Base-by-base conservation (phyloP, 1,284 basidiomycete species). In the Mycosarcoma maydis region DNA sequence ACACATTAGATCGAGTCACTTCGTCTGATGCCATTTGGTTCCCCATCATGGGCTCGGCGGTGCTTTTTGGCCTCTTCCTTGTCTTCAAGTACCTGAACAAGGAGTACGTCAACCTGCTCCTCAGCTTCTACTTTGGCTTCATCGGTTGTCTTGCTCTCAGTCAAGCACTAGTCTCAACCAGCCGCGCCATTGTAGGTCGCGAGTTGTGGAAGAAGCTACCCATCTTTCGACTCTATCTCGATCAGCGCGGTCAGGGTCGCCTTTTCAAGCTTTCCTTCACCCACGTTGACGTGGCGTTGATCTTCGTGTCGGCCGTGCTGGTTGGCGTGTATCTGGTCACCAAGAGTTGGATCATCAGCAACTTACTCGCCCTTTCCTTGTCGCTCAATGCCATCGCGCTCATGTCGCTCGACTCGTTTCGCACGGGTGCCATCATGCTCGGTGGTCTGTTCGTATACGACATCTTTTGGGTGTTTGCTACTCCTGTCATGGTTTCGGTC, bases 351-450 rank as follows among this genome's bases (percentile, higher is more conserved):
- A 77, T 93, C 26, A 83, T 93, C 22, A 90, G 89, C 36, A 90
- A 97, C 82, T 79, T 94, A 27, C 85, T 98, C 9, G 91, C 89
- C 0, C 85, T 97, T 34, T 90, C 91, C 0, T 91, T 97, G 78
- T 88, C 90, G 10, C 88, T 91, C 77, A 91, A 90, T 68, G 90
- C 92, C 1, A 85, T 98, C 50, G 87, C 88, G 22, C 83, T 95
- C 57, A 85, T 98, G 75, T 90, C 90, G 79, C 83, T 98, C 34
- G 95, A 98, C 83, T 91, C 90, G 17, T 96, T 98, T 86, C 84
- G 86, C 73, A 97, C 95, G 6, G 95, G 94, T 2, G 86, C 86
- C 49, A 88, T 94, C 54, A 86, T 98, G 14, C 85, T 98, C 2
- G 77, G 72, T n/a, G 79, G 78, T 9, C 61, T 80, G 16, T 80